Evolutionary conservation across 23 red algal genomes (phyloP), one percentile per base, ranked within the genome.

Genomic region (Gracilaria caudata): DNA sequence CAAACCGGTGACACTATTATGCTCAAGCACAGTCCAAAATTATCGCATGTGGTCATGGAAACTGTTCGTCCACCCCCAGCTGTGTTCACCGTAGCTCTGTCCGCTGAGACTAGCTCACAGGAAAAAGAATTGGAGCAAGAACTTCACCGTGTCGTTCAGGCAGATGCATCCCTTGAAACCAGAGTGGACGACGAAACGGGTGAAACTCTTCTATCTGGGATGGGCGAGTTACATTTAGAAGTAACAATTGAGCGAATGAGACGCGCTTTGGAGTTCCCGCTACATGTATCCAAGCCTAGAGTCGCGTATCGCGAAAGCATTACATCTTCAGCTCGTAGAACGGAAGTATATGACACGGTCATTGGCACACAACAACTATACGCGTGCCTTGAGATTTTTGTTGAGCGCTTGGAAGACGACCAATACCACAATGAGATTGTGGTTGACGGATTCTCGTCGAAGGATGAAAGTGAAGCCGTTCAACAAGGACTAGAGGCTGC

Each of bases 201-300:
- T 20, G 91, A 95, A 40, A 81, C 82, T 11, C 40, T 99, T 0
- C 78, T 99, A 14, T 76, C 86, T 5, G 97, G 97, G 41, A 93
- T 96, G 86, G 97, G 97, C 11, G 93, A 99, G 80, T 90, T 99
- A 1, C 97, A 99, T 79, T 80, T 99, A 19, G 97, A 99, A 53
- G 88, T 99, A 19, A 84, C 86, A 0, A 45, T 84, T 37, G 84
- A 81, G 13, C 76, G 93, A 51, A 80, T 99, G 77, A 51, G 51
- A 65, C 73, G 82, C 39, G 43, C 51, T 20, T 79, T 86, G 7
- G 21, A 51, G 7, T 85, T 78, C 49, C 83, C 85, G 13, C 28
- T 92, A 43, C 80, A 79, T 21, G 60, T 87, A 21, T 86, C 85
- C 0, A 65, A 86, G 74, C 88, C 92, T 51, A 84, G 87, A 25